Evolutionary conservation across 306 rosid genomes (phyloP).

Genomic region (Cicer yamashitae): DNA sequence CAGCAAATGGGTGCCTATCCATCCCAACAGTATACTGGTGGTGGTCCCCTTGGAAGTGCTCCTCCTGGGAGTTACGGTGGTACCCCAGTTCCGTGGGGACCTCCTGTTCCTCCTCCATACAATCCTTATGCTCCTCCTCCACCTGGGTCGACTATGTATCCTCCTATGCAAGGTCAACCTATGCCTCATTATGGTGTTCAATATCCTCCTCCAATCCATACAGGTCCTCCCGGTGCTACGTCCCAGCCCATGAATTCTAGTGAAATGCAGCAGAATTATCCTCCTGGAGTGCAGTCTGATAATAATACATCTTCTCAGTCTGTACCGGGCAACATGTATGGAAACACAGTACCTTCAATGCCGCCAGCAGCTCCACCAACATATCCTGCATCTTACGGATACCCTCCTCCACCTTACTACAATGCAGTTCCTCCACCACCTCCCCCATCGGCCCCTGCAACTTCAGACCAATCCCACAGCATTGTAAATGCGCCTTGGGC

Average conservation of each 20-base stretch:
- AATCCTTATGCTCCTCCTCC: constrained; percentile 87
- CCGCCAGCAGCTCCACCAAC: constrained; percentile 69
- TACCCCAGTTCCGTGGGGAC: constrained; percentile 94
- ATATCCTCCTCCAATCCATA: constrained; percentile 76
- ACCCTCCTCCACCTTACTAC: constrained; percentile 74
- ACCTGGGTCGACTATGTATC: constrained; percentile 87
- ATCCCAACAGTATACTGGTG: constrained; percentile 81
- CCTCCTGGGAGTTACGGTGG: constrained; percentile 71
- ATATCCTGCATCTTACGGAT: constrained; percentile 81
- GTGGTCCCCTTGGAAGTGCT: constrained; percentile 77
- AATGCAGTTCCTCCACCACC: constrained; percentile 81
- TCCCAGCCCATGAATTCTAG: constrained; percentile 67
- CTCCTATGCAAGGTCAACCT: constrained; percentile 78
- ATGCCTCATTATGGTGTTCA: constrained; percentile 82
- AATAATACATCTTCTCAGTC: constrained; percentile 62
- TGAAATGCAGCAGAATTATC: constrained; percentile 81
- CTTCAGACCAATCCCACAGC: constrained; percentile 72
- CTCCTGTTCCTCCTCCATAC: constrained; percentile 85
- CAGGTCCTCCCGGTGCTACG: constrained; percentile 86
- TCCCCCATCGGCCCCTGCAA: constrained; percentile 59
- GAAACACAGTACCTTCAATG: constrained; percentile 61
- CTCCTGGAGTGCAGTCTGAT: constrained; percentile 92
- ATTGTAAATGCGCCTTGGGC: constrained; percentile 81
- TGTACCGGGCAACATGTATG: constrained; percentile 60
- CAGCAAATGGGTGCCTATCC: constrained; percentile 86